Base-by-base conservation (phyloP, 148 eudicot genomes). In the Persicaria maculosa region DNA sequence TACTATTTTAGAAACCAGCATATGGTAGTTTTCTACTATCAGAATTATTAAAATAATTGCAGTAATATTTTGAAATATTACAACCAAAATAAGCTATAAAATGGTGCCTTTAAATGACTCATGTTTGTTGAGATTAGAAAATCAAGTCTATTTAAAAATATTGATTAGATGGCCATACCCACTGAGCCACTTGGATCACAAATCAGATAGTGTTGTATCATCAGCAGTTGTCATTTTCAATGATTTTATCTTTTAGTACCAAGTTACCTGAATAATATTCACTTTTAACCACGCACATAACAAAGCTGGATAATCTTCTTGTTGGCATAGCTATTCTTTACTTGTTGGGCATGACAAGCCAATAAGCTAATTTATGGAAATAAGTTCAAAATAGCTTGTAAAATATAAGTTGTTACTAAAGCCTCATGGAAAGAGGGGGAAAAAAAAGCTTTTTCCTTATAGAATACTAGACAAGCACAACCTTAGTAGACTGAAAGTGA, bases 1-100 rank as follows among this genome's bases (percentile, higher is more conserved):
- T 11, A 44, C 61, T 67, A 72, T 22, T 48, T 54, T 70, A 22
- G 44, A 67, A 50, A 71, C n/a, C 48, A 80, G 40, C 74, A 72
- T 50, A 68, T 69, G 76, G 10, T 76, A 65, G 15, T 16, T 31
- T 48, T 72, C 58, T 4, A 50, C 14, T 48, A 12, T n/a, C 2
- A 40, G 8, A 74, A 74, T 52, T 40, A 40, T 55, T 45, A n/a
- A 44, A 74, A 50, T 16, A 12, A 15, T 52, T 52, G 11, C 9
- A 52, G 16, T 19, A 7, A 17, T 57, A 19, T 10, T 57, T 54
- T 17, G 25, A 8, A 57, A 57, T 7, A n/a, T 19, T 6, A 57
- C 62, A 57, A 57, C 19, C 25, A 57, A 57, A 57, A 57, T 25
- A 57, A 57, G 62, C 62, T 57, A 9, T 19, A 8, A 57, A 57